Evolutionary conservation across 805 yeast species (phyloP).

Genomic region (Kodamaea neixiangensis): DNA sequence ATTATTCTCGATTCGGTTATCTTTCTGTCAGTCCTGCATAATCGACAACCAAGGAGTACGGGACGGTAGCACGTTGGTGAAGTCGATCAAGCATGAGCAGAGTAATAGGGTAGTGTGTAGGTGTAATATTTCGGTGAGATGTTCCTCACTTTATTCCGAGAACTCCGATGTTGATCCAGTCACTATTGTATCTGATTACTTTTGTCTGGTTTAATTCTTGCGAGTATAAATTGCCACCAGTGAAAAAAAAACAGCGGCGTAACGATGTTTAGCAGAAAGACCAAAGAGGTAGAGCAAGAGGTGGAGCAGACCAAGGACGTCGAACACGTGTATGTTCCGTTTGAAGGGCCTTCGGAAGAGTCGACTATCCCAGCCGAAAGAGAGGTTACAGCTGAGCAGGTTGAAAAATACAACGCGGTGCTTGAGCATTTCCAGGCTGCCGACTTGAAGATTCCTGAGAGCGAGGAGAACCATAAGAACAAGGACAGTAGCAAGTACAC

Average conservation of each 20-base stretch:
- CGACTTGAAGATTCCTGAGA: conserved; percentile 49
- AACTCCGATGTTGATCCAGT: no score
- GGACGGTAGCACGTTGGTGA: no score
- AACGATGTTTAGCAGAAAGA: conserved; percentile 9
- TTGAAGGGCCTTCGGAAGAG: conserved; percentile 52
- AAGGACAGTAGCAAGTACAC: conserved; percentile 1
- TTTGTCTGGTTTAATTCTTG: no score
- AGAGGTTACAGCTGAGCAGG: conserved; percentile 54
- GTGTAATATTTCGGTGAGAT: no score
- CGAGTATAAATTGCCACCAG: background rate
- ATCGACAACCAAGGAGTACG: no score
- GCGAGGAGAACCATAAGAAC: conserved; percentile 44
- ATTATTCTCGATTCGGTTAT: background rate
- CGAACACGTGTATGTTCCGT: conserved; percentile 45
- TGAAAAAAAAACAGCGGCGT: background rate
- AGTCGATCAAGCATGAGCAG: no score
- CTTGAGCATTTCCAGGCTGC: conserved; percentile 51
- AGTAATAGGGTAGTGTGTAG: no score
- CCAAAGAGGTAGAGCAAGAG: conserved; percentile 1
- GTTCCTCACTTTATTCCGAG: background rate
- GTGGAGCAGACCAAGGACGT: conserved; percentile 8
- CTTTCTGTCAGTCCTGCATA: background rate
- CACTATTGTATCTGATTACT: no score
- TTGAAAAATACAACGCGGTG: conserved; percentile 58
- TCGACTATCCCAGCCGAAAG: conserved; percentile 53